Base-by-base conservation (phyloP, 768 basidiomycete genomes). In the Daedaleopsis nitida region DNA sequence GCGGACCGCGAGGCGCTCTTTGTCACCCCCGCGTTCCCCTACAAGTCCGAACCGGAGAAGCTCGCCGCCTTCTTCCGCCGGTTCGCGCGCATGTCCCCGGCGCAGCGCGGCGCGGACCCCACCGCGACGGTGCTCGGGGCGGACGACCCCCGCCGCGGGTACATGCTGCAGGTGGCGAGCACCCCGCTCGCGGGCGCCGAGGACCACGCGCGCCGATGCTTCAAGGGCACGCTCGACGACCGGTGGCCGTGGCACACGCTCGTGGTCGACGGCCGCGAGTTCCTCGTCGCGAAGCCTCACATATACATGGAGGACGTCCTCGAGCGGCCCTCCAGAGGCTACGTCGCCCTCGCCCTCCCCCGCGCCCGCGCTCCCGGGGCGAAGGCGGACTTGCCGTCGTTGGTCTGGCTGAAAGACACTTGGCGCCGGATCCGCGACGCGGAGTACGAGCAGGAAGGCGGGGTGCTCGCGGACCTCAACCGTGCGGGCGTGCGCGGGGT, bases 391-490 rank as follows among this genome's bases (percentile, higher is more conserved):
- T 32, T 7, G 7, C 27, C 27, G 27, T 32, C 27, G 27, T 45
- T 45, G 8, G 44, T 45, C 14, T 45, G 44, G 44, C 44, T 45
- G 27, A 60, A 60, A 49, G 59, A 60, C 19, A 44, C 50, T 1
- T 60, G 59, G 59, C 32, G 47, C 14, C 23, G 38, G 1, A 23
- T 51, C 42, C 37, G 21, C 21, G 42, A 52, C 9, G n/a, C n/a
- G 8, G 23, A 21, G 19, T 38, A 43, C 16, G 42, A 34, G 21
- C 48, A 14, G 13, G 61, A 62, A 16, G 61, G 61, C 1, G 49
- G 45, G 1, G 37, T 48, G n/a, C 37, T 62, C 12, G 12, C 21
- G 5, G 44, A 53, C 32, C 57, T 62, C 14, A 38, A 32, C n/a
- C 32, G 12, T 6, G 50, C 35, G 5, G 24, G 37, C 4, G 56